These are phyloP conservation scores for Solanum sitiens DNA, from an alignment of 257 asterid species.

Conservation along the genomic window DNA sequence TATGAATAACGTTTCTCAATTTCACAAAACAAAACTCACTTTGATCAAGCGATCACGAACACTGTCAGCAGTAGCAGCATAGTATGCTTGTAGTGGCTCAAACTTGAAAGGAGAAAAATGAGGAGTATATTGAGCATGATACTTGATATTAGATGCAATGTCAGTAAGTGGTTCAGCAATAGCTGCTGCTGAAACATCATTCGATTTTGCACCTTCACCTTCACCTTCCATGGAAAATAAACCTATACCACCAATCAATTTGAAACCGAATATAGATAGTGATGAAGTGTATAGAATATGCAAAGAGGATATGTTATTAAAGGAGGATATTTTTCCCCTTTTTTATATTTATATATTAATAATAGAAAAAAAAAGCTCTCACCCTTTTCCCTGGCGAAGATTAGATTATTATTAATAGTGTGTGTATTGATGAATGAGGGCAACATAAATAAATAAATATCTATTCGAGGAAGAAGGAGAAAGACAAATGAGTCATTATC, in stretches of 20 bases:
- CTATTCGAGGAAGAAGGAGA: not conserved
- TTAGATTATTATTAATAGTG: not conserved
- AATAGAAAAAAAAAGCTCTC: not conserved
- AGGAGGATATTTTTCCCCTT: not conserved
- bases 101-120: constrained; percentile 89
- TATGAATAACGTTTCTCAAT: too few species aligned
- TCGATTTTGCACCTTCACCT: constrained; percentile 9
- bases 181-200: constrained; percentile 23
- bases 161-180: constrained; percentile 61
- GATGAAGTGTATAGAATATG: not conserved
- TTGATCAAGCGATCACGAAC: constrained; percentile 83
- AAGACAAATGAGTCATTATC: not conserved
- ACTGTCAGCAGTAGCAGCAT: constrained; percentile 97
- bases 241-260: not conserved
- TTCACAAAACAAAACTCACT: constrained; percentile 19
- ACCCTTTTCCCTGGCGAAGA: not conserved
- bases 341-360: not conserved
- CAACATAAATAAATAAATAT: not conserved
- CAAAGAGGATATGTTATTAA: not conserved
- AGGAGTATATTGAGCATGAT: constrained; percentile 84
- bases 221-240: constrained; percentile 29
- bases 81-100: constrained; percentile 88
- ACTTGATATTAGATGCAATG: constrained; percentile 83
- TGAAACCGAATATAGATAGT: not conserved
- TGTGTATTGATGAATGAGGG: not conserved